These are phyloP conservation scores for Eucalyptus erythrocorys DNA, from an alignment of 345 rosid genomes.

Conservation along the genomic window DNA sequence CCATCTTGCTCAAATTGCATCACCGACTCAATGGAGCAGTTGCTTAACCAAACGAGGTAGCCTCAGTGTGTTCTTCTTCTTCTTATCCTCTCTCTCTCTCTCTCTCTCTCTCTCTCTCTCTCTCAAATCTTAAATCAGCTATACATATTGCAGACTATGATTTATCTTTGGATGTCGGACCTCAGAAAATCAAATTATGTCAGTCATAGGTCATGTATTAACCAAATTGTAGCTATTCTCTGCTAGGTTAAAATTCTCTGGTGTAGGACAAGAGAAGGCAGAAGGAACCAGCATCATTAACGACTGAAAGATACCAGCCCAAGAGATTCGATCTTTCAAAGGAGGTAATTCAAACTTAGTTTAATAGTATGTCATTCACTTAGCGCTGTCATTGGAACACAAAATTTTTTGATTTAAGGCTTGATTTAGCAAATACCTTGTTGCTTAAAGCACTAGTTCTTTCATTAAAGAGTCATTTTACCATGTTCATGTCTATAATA, in stretches of 20 bases:
- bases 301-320: conserved; percentile 5
- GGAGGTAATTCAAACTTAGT: conserved; percentile 9
- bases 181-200: neutral
- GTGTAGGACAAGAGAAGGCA: neutral
- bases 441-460: neutral
- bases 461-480: neutral
- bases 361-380: neutral
- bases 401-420: neutral
- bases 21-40: conserved; percentile 8
- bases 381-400: neutral
- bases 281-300: conserved; percentile 3
- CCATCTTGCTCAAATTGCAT: neutral
- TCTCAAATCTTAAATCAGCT: neutral
- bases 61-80: neutral
- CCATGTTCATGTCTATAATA: neutral
- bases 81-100: too few relatives aligned
- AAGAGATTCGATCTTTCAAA: conserved; percentile 17
- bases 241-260: conserved; percentile 15
- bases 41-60: conserved; percentile 23
- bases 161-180: neutral
- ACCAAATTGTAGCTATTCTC: neutral
- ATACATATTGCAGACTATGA: neutral
- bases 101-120: neutral
- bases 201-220: neutral
- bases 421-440: neutral